phyloP scores from a whole-genome alignment of 2,329 filamentous ascomycete genomes.

The Paraconiothyrium brasiliense region DNA sequence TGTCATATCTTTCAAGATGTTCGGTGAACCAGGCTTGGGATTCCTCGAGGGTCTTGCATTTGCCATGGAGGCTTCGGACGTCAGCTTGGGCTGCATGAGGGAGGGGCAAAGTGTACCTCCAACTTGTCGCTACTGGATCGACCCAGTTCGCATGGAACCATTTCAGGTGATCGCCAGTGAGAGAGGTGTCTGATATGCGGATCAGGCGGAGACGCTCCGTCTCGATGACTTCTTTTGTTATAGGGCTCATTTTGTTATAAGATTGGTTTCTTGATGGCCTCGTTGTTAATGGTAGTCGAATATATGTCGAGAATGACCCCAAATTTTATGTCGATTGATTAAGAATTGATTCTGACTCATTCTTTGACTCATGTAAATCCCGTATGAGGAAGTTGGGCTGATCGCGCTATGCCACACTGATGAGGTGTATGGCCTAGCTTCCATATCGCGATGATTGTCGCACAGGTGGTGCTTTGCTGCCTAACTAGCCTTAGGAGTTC shows the following conservation, averaged over 20 bases:
- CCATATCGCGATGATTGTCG: background rate
- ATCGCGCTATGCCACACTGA: background rate
- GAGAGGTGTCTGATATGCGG: slow-evolving; percentile 31
- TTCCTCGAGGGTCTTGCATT: slow-evolving; percentile 27
- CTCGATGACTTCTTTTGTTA: slow-evolving; percentile 15
- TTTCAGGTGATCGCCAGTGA: slow-evolving; percentile 31
- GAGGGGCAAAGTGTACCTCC: slow-evolving; percentile 27
- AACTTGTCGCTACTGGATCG: slow-evolving; percentile 32
- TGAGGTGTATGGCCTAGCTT: background rate
- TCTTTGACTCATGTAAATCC: slow-evolving; percentile 2
- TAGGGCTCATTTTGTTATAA: background rate
- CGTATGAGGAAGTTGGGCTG: background rate
- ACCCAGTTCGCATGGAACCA: slow-evolving; percentile 42
- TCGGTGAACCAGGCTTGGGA: slow-evolving; percentile 32
- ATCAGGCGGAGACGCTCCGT: slow-evolving; percentile 37
- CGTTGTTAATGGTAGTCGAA: background rate
- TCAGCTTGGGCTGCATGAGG: background rate
- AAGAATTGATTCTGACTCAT: background rate
- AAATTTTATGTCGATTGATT: background rate
- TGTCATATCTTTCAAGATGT: slow-evolving; percentile 21
- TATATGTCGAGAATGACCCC: background rate
- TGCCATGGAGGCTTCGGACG: slow-evolving; percentile 30
- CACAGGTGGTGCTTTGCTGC: background rate
- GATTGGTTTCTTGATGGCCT: background rate
- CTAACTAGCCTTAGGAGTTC: background rate